Conservation (phyloP, 1,284 basidiomycete genomes). For the Microbotryomycetes sp. region DNA sequence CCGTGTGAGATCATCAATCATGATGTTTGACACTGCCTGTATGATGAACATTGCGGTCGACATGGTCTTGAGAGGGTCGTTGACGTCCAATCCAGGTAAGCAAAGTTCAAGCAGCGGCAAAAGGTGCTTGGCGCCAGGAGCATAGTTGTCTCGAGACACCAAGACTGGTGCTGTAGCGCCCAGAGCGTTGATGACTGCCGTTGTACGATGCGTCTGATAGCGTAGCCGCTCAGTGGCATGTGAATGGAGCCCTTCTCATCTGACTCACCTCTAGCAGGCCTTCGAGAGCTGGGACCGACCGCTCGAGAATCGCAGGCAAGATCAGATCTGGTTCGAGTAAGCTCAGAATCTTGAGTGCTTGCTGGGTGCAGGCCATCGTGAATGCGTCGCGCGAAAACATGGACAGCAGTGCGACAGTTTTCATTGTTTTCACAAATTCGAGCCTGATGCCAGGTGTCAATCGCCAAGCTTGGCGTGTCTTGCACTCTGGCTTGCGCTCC, state of each 20-base stretch:
- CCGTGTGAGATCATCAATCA: slow-evolving; percentile 67
- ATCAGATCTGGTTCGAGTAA: slow-evolving; percentile 78
- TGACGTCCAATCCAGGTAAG: slow-evolving; percentile 87
- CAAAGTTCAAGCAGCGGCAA: slow-evolving; percentile 82
- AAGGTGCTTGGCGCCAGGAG: slow-evolving; percentile 80
- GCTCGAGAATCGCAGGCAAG: slow-evolving; percentile 86
- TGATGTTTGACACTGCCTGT: slow-evolving; percentile 47
- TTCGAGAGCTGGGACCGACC: slow-evolving; percentile 84
- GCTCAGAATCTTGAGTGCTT: slow-evolving; percentile 62
- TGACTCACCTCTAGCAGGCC: slow-evolving; percentile 72
- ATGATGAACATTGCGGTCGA: slow-evolving; percentile 38
- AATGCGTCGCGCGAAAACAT: slow-evolving; percentile 81
- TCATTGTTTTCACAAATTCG: slow-evolving; percentile 71
- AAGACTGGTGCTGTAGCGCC: slow-evolving; percentile 71
- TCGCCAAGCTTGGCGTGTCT: slow-evolving; percentile 65
- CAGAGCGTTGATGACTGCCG: slow-evolving; percentile 82
- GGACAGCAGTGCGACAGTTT: slow-evolving; percentile 80
- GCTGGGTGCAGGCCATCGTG: slow-evolving; percentile 47
- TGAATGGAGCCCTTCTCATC: not conserved
- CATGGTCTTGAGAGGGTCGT: slow-evolving; percentile 87
- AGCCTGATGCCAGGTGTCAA: slow-evolving; percentile 75
- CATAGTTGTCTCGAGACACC: slow-evolving; percentile 63
- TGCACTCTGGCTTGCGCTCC: slow-evolving; percentile 71
- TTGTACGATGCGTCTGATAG: slow-evolving; percentile 72
- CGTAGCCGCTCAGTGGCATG: not conserved